These are phyloP conservation scores for Podosphaera xanthii DNA, from an alignment of 2,329 filamentous ascomycete species.

Conservation along the genomic window DNA sequence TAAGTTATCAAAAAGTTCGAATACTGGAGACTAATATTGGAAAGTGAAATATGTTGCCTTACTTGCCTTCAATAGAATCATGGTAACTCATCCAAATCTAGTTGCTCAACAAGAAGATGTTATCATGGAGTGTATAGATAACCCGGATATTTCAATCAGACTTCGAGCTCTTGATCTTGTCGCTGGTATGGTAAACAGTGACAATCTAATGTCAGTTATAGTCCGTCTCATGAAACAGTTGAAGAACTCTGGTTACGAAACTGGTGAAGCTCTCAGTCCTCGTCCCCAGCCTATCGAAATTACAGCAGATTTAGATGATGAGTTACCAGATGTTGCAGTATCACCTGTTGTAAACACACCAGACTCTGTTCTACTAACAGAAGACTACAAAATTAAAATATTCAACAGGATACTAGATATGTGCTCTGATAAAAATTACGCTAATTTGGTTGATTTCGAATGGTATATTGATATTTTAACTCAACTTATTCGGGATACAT, in stretches of 20 bases:
- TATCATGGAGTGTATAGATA: slow-evolving; percentile 88
- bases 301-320: slow-evolving; percentile 28
- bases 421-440: slow-evolving; percentile 76
- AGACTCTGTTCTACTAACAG: slow-evolving; percentile 43
- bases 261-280: slow-evolving; percentile 22
- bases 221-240: slow-evolving; percentile 75
- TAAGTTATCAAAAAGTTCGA: slow-evolving; percentile 25
- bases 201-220: slow-evolving; percentile 67
- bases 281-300: slow-evolving; percentile 20
- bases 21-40: slow-evolving; percentile 1
- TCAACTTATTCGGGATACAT: slow-evolving; percentile 57
- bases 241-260: slow-evolving; percentile 35
- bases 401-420: slow-evolving; percentile 67
- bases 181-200: slow-evolving; percentile 76
- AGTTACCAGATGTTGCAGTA: slow-evolving; percentile 26
- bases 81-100: slow-evolving; percentile 64
- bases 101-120: slow-evolving; percentile 89
- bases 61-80: slow-evolving; percentile 87
- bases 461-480: slow-evolving; percentile 90
- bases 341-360: slow-evolving; percentile 27
- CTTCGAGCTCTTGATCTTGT: slow-evolving; percentile 80
- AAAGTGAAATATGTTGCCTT: slow-evolving; percentile 91
- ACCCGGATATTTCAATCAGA: slow-evolving; percentile 84
- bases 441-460: slow-evolving; percentile 71
- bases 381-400: slow-evolving; percentile 68